Evolutionary conservation across 257 asterid species (phyloP).

Genomic region (Cruciata laevipes): DNA sequence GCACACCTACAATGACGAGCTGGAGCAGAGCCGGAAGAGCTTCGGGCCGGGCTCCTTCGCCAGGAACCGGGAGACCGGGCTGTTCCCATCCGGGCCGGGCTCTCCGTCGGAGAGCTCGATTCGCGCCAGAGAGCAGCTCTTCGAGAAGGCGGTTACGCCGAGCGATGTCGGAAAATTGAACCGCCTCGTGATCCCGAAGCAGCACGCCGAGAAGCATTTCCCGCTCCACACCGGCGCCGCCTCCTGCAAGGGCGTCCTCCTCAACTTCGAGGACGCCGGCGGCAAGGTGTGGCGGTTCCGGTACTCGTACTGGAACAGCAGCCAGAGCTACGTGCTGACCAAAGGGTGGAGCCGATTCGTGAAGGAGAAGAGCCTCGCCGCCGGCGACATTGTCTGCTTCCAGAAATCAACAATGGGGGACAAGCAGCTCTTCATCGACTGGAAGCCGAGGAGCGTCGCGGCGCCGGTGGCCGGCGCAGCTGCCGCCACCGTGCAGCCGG

Average conservation of each 20-base stretch:
- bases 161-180: conserved; percentile 75
- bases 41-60: not conserved
- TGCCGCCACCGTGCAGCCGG: conserved; percentile 18
- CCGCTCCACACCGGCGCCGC: conserved; percentile 40
- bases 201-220: conserved; percentile 71
- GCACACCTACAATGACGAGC: conserved; percentile 75
- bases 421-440: conserved; percentile 61
- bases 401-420: conserved; percentile 47
- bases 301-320: conserved; percentile 83
- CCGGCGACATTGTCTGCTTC: conserved; percentile 67
- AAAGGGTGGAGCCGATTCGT: conserved; percentile 92
- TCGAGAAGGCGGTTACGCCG: conserved; percentile 82
- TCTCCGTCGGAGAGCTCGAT: conserved; percentile 15
- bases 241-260: conserved; percentile 46
- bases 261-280: conserved; percentile 56
- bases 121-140: conserved; percentile 47
- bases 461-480: not conserved
- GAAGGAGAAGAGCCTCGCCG: conserved; percentile 59
- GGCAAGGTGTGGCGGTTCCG: conserved; percentile 85
- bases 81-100: not conserved
- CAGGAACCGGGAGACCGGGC: not conserved
- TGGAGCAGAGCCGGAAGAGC: conserved; percentile 51
- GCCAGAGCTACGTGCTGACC: conserved; percentile 76
- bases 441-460: conserved; percentile 28
- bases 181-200: conserved; percentile 72